Percentiles rank a stretch among this genome's conserved stretches.
These are phyloP conservation scores for Fusarium gaditjirri DNA, from an alignment of 2,329 filamentous ascomycete genomes.

Conservation along the genomic window DNA sequence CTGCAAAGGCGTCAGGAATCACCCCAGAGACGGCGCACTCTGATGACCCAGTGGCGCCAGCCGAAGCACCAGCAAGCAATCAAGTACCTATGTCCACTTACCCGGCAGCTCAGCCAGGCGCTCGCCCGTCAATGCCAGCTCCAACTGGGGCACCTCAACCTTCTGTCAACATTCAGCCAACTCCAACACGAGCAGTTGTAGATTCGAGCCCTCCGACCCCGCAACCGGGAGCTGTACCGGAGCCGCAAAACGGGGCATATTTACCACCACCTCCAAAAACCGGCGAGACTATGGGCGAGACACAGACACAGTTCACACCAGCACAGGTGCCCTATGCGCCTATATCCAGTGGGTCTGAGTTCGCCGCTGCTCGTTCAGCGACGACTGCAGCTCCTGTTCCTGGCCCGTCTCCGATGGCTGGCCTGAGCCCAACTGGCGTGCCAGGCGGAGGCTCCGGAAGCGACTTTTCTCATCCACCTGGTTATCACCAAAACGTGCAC, in stretches of 20 bases:
- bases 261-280: slow-evolving; percentile 64
- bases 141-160: slow-evolving; percentile 54
- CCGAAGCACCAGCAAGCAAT: slow-evolving; percentile 39
- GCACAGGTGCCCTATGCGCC: slow-evolving; percentile 64
- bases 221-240: slow-evolving; percentile 67
- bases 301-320: slow-evolving; percentile 48
- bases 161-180: slow-evolving; percentile 53
- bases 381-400: slow-evolving; percentile 52
- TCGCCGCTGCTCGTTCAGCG: slow-evolving; percentile 58
- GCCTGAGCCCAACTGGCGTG: slow-evolving; percentile 42
- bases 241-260: slow-evolving; percentile 48
- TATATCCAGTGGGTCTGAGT: slow-evolving; percentile 53
- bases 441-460: slow-evolving; percentile 42
- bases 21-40: slow-evolving; percentile 58
- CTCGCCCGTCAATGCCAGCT: slow-evolving; percentile 53
- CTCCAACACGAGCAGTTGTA: slow-evolving; percentile 53
- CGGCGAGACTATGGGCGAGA: slow-evolving; percentile 56
- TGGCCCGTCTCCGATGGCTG: slow-evolving; percentile 42
- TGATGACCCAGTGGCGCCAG: slow-evolving; percentile 30
- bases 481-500: slow-evolving; percentile 66
- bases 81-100: slow-evolving; percentile 49
- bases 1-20: slow-evolving; percentile 61
- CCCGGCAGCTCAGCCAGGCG: slow-evolving; percentile 41
- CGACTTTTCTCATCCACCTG: slow-evolving; percentile 59
- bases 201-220: slow-evolving; percentile 61